Conservation (phyloP, 139 green algal genomes). For the Coccomyxa sp. region DNA sequence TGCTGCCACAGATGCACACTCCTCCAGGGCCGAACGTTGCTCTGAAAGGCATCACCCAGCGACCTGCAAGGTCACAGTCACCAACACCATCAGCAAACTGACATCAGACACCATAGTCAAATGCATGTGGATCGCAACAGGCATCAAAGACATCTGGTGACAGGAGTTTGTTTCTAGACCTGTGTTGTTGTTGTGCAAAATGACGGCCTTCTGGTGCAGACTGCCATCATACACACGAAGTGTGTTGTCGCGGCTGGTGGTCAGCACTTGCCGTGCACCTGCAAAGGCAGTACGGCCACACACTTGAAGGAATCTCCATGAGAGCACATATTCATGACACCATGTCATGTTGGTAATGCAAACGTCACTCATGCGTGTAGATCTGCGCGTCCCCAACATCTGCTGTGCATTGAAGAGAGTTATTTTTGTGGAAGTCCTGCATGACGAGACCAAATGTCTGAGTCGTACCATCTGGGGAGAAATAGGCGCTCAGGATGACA, state of each 20-base stretch:
- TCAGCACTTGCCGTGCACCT: constrained; percentile 48
- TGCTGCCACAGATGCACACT: constrained; percentile 41
- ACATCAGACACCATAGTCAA: background rate
- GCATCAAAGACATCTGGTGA: background rate
- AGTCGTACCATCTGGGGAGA: constrained; percentile 45
- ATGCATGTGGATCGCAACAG: background rate
- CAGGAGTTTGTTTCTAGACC: background rate
- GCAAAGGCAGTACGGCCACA: background rate
- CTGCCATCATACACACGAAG: constrained; percentile 53
- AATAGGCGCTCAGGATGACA: constrained; percentile 61
- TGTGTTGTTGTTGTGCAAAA: constrained; percentile 67
- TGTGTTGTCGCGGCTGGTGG: constrained; percentile 66
- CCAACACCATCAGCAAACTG: background rate
- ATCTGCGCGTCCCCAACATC: too few relatives aligned
- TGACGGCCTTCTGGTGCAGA: background rate
- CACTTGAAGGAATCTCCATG: too few relatives aligned
- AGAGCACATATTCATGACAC: too few relatives aligned
- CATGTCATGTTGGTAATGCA: too few relatives aligned
- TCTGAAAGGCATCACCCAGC: constrained; percentile 49
- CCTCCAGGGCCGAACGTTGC: constrained; percentile 32
- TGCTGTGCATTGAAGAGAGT: too few relatives aligned
- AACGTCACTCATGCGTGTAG: too few relatives aligned
- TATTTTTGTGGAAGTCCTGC: too few relatives aligned
- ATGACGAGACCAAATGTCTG: too few relatives aligned
- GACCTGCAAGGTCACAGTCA: constrained; percentile 14